Percentiles rank a stretch among this genome's conserved stretches.
These are phyloP conservation scores for Thraustotheca clavata DNA, from an alignment of 352 stramenopile genomes.

Conservation along the genomic window DNA sequence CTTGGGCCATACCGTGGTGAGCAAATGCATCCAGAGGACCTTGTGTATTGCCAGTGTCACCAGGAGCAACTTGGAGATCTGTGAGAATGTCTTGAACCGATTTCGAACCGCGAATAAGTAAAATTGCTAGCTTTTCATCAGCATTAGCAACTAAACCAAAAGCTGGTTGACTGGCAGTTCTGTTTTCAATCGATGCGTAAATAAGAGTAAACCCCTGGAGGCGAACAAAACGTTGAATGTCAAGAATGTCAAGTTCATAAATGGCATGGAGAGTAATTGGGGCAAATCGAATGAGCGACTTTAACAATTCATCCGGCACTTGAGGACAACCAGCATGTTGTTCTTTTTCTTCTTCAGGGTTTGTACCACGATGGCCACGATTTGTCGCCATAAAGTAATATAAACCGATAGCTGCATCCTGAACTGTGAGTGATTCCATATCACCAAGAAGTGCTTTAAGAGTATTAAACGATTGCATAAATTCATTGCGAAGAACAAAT, in stretches of 20 bases:
- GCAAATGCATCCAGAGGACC: conserved; percentile 81
- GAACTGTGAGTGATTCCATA: conserved; percentile 68
- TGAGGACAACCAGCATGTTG: conserved; percentile 43
- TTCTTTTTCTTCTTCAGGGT: conserved; percentile 52
- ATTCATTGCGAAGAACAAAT: conserved; percentile 81
- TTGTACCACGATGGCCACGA: conserved; percentile 60
- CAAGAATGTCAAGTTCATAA: conserved; percentile 74
- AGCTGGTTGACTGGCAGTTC: conserved; percentile 71
- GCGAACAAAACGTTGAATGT: conserved; percentile 75
- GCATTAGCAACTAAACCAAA: conserved; percentile 72
- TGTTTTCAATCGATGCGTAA: conserved; percentile 72
- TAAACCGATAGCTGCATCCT: conserved; percentile 75
- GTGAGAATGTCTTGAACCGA: conserved; percentile 80
- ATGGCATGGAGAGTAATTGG: conserved; percentile 74
- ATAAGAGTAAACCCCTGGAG: conserved; percentile 72
- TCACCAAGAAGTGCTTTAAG: conserved; percentile 72
- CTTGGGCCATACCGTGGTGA: conserved; percentile 81
- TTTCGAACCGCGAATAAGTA: conserved; percentile 78
- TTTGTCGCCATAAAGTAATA: conserved; percentile 89
- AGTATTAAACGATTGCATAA: conserved; percentile 84
- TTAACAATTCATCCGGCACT: conserved; percentile 63
- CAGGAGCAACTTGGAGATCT: conserved; percentile 73
- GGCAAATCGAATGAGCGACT: conserved; percentile 61
- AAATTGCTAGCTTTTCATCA: conserved; percentile 65
- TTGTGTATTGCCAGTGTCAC: conserved; percentile 34